Base-by-base conservation (phyloP, 768 basidiomycete species). In the Hygrocybe coccinea region DNA sequence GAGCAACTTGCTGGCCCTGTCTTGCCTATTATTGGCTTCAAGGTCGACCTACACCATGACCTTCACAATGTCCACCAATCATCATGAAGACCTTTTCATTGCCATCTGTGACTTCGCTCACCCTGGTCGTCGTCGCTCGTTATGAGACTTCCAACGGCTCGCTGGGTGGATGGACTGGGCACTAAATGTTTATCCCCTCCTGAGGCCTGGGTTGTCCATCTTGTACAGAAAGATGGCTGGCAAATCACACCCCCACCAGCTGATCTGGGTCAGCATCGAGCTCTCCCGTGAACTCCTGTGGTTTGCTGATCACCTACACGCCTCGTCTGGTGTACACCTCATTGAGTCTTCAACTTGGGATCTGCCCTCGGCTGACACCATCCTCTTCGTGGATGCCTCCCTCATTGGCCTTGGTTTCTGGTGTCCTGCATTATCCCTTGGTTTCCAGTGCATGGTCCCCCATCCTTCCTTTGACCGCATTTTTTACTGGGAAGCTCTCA, bases 151-250 rank as follows among this genome's bases (percentile, higher is more conserved):
- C 17, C 72, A 72, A 48, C 38, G 39, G 0, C 52, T 76, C 1
- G 67, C 66, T 0, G 76, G 77, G 0, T 71, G 66, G 59, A 37
- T 72, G 9, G 78, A 76, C 54, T 79, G 76, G 75, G 0, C 25
- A n/a, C n/a, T n/a, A n/a, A n/a, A n/a, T n/a, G n/a, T n/a, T n/a
- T n/a, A n/a, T n/a, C n/a, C n/a, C n/a, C n/a, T n/a, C n/a, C n/a
- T n/a, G n/a, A n/a, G n/a, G n/a, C n/a, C n/a, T n/a, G n/a, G n/a
- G n/a, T n/a, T n/a, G n/a, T n/a, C n/a, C n/a, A n/a, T n/a, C n/a
- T n/a, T n/a, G n/a, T n/a, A n/a, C n/a, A n/a, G n/a, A n/a, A n/a
- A n/a, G n/a, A n/a, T n/a, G n/a, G n/a, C n/a, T n/a, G n/a, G n/a
- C n/a, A n/a, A n/a, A n/a, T n/a, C n/a, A n/a, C n/a, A n/a, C n/a